Evolutionary conservation across 139 green algal species (phyloP).

Genomic region (Chlorella ohadii): DNA sequence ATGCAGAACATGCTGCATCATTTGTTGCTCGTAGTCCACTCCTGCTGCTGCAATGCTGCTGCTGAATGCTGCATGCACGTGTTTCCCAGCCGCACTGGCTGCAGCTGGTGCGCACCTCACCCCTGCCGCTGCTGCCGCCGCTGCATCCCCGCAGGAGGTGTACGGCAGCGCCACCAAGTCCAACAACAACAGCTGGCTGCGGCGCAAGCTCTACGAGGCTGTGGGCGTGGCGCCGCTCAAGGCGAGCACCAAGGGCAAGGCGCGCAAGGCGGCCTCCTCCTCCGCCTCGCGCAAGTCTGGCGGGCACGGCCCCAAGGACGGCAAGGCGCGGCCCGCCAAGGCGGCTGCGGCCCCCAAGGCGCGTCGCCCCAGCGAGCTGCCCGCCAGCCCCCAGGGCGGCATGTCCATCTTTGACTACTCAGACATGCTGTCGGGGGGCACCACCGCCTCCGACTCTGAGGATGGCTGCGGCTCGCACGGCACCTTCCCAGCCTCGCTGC

Average conservation of each 20-base stretch:
- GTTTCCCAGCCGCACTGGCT: background rate
- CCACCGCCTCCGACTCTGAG: background rate
- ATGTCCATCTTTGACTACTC: conserved; percentile 25
- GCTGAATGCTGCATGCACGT: background rate
- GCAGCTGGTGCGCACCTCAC: no score
- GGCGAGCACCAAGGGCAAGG: conserved; percentile 42
- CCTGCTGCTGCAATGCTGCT: no score
- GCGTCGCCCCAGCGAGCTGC: background rate
- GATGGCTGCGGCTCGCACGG: conserved; percentile 14
- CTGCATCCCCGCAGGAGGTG: conserved; percentile 30
- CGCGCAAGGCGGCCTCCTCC: conserved; percentile 21
- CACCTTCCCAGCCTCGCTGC: background rate
- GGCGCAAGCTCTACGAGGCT: conserved; percentile 57
- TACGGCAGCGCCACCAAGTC: conserved; percentile 50
- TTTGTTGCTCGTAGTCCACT: no score
- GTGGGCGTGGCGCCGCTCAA: conserved; percentile 53
- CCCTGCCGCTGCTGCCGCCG: no score
- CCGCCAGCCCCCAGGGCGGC: background rate
- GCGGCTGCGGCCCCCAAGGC: background rate
- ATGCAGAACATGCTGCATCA: no score
- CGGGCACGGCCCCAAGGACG: background rate
- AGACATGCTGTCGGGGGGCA: background rate
- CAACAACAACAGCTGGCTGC: conserved; percentile 64
- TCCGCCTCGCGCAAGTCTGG: background rate
- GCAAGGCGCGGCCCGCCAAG: conserved; percentile 1